Base-by-base conservation (phyloP, 2,329 filamentous ascomycete species). In the Cryoendolithus antarcticus region DNA sequence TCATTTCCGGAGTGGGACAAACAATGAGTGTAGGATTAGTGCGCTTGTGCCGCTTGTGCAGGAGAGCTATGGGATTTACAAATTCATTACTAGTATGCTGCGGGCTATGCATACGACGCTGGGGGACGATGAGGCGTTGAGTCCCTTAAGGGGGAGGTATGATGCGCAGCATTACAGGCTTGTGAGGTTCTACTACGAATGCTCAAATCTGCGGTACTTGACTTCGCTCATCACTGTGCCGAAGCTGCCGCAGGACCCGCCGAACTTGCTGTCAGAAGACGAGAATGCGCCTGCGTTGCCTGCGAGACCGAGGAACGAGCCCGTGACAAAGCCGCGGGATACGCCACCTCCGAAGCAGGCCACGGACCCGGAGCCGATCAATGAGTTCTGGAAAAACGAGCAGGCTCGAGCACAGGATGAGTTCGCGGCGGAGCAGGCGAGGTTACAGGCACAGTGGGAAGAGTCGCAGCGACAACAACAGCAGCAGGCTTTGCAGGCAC, bases 1-100 rank as follows among this genome's bases (percentile, higher is more conserved):
- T 4, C 86, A 96, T 62, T 96, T 98, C 65, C 80, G 88, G 44
- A 77, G 80, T 48, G 83, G 88, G 19, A 80, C 82, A 34, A 93
- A 94, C 65, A 98, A 96, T 55, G 91, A 98, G 62, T 96, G 89
- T 62, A 76, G 89, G 45, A 98, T 98, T 54, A 93, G 89, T 10
- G 85, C 91, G 1, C 66, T 98, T 39, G 88, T 96, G 15, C 86
- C 88, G 2, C 68, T 98, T 32, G 91, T 98, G 3, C 86, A 94
- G 59, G 91, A 98, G 67, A 96, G 86, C 60, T 98, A 96, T 62
- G 91, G 91, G 35, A 96, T 98, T 51, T 98, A 98, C 71, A 96
- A 96, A 64, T 98, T 98, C 61, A 88, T 95, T 48, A 98, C 91
- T 0, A 98, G 91, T 80, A 98, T 98, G 91, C 66, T 98, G 45